Evolutionary conservation across 2,329 filamentous ascomycete genomes (phyloP).

Genomic region (Aspergillus viridinutans): DNA sequence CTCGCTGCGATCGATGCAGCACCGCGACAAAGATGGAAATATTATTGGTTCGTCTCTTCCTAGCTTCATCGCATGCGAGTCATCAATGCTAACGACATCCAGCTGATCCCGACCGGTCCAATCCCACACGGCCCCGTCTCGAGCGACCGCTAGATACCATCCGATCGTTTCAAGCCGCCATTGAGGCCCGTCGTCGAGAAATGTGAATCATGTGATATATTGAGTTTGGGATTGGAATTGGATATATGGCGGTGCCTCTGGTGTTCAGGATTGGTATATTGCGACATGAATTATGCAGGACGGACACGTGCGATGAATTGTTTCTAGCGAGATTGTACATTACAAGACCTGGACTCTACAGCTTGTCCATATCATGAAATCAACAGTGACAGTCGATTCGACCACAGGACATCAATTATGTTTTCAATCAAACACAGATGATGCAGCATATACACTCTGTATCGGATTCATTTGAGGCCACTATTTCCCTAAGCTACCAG

Average conservation of each 20-base stretch:
- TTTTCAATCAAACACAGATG: background rate
- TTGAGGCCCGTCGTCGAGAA: slow-evolving; percentile 55
- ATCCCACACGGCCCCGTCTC: slow-evolving; percentile 80
- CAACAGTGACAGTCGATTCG: background rate
- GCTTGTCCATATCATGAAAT: background rate
- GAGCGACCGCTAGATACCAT: slow-evolving; percentile 92
- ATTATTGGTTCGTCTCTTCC: slow-evolving; percentile 59
- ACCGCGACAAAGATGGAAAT: slow-evolving; percentile 73
- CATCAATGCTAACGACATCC: slow-evolving; percentile 13
- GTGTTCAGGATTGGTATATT: slow-evolving; percentile 8
- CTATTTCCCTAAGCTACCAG: background rate
- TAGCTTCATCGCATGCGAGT: background rate
- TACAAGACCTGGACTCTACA: background rate
- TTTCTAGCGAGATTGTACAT: background rate
- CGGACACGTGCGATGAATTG: slow-evolving; percentile 2
- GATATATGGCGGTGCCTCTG: slow-evolving; percentile 5
- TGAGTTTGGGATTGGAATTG: background rate
- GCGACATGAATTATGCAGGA: background rate
- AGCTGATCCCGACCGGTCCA: slow-evolving; percentile 88
- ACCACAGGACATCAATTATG: background rate
- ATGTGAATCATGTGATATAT: slow-evolving; percentile 42
- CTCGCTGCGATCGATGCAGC: slow-evolving; percentile 70
- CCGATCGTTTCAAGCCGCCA: slow-evolving; percentile 80
- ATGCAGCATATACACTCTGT: background rate
- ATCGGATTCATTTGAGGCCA: background rate